A percentile compares a stretch with the other conserved stretches of the same genome.
Evolutionary conservation across 495 filamentous ascomycete species (phyloP).

Genomic region (Aspergillus incahuasiensis): DNA sequence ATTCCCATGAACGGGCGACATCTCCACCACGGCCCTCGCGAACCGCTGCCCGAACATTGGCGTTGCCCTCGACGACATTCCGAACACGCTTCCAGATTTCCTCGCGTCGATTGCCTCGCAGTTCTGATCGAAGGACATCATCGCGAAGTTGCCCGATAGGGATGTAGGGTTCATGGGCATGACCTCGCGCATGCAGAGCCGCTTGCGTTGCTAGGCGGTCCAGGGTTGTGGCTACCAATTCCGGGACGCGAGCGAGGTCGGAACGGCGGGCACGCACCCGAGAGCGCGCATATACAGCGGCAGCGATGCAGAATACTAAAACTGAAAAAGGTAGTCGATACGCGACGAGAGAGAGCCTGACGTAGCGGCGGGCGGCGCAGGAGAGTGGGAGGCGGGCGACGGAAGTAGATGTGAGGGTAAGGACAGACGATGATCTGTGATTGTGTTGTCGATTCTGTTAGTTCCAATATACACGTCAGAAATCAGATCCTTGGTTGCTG

Average conservation of each 20-base stretch:
- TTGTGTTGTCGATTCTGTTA: slow-evolving; percentile 70
- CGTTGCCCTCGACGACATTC: slow-evolving; percentile 83
- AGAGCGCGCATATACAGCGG: slow-evolving; percentile 53
- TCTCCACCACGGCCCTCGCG: slow-evolving; percentile 81
- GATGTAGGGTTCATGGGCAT: slow-evolving; percentile 66
- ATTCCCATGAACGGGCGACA: slow-evolving; percentile 88
- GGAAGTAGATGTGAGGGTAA: slow-evolving; percentile 65
- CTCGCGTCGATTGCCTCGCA: slow-evolving; percentile 66
- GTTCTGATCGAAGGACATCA: slow-evolving; percentile 80
- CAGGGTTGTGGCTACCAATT: slow-evolving; percentile 73
- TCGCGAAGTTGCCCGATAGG: slow-evolving; percentile 85
- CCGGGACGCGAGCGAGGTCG: slow-evolving; percentile 67
- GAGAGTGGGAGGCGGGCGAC: slow-evolving; percentile 81
- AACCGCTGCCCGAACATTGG: slow-evolving; percentile 82
- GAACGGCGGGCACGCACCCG: slow-evolving; percentile 52
- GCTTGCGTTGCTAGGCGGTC: slow-evolving; percentile 80
- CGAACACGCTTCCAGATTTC: slow-evolving; percentile 77
- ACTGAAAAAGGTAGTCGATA: slow-evolving; percentile 89
- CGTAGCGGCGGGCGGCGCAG: slow-evolving; percentile 83
- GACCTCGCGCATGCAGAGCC: slow-evolving; percentile 63
- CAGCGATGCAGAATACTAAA: slow-evolving; percentile 50
- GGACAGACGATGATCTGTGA: slow-evolving; percentile 59
- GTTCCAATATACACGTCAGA: slow-evolving; percentile 52
- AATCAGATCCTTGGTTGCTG: slow-evolving; percentile 32
- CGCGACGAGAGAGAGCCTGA: slow-evolving; percentile 87